phyloP scores from a whole-genome alignment of 306 rosid genomes.

The Casuarina cunninghamiana region DNA sequence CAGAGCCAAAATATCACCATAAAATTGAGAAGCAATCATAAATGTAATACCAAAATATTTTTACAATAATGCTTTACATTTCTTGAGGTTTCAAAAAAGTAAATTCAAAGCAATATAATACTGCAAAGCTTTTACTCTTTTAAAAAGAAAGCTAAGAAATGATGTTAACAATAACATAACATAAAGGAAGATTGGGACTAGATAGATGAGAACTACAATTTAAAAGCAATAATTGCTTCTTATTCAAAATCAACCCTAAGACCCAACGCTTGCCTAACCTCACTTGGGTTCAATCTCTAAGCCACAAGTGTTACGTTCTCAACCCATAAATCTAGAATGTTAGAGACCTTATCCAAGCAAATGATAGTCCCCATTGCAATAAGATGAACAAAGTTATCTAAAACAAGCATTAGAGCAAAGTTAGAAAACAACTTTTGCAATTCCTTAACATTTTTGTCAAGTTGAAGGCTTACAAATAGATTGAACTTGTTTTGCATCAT shows the following conservation, averaged over 20 bases:
- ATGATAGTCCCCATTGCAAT: conserved; percentile 93
- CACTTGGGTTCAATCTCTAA: conserved; percentile 95
- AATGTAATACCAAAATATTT: not conserved
- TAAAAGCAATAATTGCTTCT: conserved; percentile 81
- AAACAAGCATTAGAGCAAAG: conserved; percentile 87
- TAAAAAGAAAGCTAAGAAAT: conserved; percentile 18
- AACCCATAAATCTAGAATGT: conserved; percentile 97
- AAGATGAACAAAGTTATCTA: conserved; percentile 93
- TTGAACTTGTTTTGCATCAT: conserved; percentile 96
- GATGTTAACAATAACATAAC: conserved; percentile 37
- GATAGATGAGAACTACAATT: conserved; percentile 49
- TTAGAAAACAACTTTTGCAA: conserved; percentile 86
- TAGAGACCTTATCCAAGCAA: conserved; percentile 90
- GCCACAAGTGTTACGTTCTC: conserved; percentile 98
- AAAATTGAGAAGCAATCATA: not conserved
- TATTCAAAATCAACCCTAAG: conserved; percentile 90
- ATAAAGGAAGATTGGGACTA: conserved; percentile 1
- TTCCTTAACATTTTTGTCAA: conserved; percentile 89
- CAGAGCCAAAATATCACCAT: not conserved
- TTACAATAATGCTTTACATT: no score
- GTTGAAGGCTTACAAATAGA: conserved; percentile 97
- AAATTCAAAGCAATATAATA: not conserved
- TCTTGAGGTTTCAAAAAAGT: no score
- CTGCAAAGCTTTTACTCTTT: not conserved
- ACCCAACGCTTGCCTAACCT: conserved; percentile 93